phyloP scores from a whole-genome alignment of 805 yeast species.

The Saccharomycopsis sp. region DNA sequence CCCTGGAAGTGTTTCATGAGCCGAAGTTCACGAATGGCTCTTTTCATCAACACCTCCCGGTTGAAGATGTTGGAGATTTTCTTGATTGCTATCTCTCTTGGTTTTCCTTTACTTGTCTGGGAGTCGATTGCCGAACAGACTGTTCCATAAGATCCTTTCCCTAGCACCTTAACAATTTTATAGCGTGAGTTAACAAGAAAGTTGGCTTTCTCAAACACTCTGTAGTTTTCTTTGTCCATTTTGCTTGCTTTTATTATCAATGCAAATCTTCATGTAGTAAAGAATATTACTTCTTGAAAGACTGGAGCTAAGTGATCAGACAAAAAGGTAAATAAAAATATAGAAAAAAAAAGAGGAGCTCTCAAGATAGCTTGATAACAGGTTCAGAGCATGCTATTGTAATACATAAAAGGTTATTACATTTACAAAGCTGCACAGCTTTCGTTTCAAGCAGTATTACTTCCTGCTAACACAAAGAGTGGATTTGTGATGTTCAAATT shows the following conservation, averaged over 20 bases:
- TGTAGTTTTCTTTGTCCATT: constrained; percentile 22
- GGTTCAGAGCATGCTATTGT: neutral
- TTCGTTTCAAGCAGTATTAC: neutral
- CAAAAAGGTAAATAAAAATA: neutral
- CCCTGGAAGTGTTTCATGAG: constrained; percentile 80
- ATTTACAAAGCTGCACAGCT: too few species aligned
- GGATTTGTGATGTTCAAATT: neutral
- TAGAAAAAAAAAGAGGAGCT: neutral
- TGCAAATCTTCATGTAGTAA: too few species aligned
- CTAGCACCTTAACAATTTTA: constrained; percentile 50
- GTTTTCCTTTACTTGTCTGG: constrained; percentile 15
- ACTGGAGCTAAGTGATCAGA: too few species aligned
- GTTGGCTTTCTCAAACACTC: constrained; percentile 43
- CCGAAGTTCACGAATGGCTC: constrained; percentile 80
- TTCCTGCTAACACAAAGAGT: neutral
- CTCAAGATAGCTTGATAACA: too few species aligned
- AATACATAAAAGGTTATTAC: too few species aligned
- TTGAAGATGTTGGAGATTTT: constrained; percentile 67
- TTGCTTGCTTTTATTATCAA: too few species aligned
- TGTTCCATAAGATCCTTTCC: constrained; percentile 82
- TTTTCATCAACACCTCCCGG: constrained; percentile 57
- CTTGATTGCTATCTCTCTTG: constrained; percentile 61
- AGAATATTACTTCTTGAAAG: too few species aligned
- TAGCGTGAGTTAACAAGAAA: constrained; percentile 62
- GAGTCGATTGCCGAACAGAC: constrained; percentile 70